Conservation (phyloP, 2,329 filamentous ascomycete genomes). For the Scedosporium minutisporum region DNA sequence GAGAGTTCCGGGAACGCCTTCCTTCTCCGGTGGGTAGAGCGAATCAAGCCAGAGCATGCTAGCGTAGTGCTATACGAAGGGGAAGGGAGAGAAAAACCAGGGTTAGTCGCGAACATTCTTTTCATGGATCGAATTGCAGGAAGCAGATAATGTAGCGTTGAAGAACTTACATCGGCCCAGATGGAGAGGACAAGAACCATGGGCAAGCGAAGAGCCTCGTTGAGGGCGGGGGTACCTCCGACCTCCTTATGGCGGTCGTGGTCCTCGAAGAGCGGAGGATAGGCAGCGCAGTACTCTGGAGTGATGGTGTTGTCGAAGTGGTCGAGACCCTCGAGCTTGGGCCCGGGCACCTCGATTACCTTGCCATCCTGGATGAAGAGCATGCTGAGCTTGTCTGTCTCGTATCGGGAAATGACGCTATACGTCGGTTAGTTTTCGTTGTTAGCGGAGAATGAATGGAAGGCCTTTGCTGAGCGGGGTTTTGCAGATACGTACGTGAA, state of each 20-base stretch:
- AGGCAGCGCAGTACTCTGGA: constrained; percentile 43
- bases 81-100: neutral
- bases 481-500: constrained; percentile 28
- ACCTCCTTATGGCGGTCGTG: constrained; percentile 37
- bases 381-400: constrained; percentile 7
- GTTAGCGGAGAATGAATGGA: neutral
- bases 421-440: neutral
- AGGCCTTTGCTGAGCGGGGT: neutral
- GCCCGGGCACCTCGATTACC: constrained; percentile 36
- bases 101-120: no score
- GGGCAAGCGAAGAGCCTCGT: constrained; percentile 40
- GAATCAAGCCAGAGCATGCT: constrained; percentile 71
- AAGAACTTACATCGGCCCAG: constrained; percentile 31
- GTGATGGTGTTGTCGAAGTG: constrained; percentile 51
- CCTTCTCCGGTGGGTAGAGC: constrained; percentile 39
- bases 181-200: constrained; percentile 58
- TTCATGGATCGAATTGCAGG: neutral
- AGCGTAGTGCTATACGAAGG: constrained; percentile 32
- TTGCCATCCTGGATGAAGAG: constrained; percentile 51
- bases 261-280: constrained; percentile 47
- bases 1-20: constrained; percentile 14
- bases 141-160: neutral
- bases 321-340: constrained; percentile 28
- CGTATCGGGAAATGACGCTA: constrained; percentile 8
- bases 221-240: constrained; percentile 48